Base-by-base conservation (phyloP, 1,284 basidiomycete species). In the Pseudomicrostroma phylloplanum region DNA sequence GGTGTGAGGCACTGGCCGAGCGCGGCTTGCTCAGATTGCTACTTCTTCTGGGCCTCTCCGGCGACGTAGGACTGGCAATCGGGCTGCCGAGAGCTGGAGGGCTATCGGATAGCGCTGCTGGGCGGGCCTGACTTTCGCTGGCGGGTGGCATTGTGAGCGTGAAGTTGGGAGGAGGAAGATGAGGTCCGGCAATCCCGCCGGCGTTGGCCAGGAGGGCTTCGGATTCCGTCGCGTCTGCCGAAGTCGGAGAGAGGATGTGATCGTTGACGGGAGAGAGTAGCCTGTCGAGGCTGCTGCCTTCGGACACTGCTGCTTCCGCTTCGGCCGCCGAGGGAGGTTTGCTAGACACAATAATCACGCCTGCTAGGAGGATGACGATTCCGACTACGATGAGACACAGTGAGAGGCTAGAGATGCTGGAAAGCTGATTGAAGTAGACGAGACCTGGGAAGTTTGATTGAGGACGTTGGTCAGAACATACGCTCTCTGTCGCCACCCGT, bases 381-480 rank as follows among this genome's bases (percentile, higher is more conserved):
- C 93, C 93, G 1, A 92, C 68, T 0, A 84, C 83, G 57, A 97
- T 90, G 26, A 94, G 84, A 4, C 82, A 77, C 30, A 94, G 83
- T 76, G 92, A 86, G 41, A 86, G 79, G 1, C 84, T 82, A 0
- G 86, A 82, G 49, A 97, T 86, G 21, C 87, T 82, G 15, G 86
- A 85, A 71, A 93, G 85, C 77, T 97, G 91, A 79, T 94, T 84
- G 79, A 91, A 97, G 80, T 94, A 97, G 56, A 96, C 86, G 43
- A 96, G 84, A 1, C 75, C 63, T 61, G 59, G 6, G n/a, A 2
- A 21, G 12, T 6, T 17, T 6, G 12, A 12, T 17, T 3, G 4
- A 6, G 12, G 12, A 13, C 15, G 4, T 48, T 48, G 43, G 21
- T 21, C 15, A 48, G 30, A 3, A 9, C 4, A 36, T 36, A 3